phyloP scores from a whole-genome alignment of 345 rosid species.

The Moringa oleifera region DNA sequence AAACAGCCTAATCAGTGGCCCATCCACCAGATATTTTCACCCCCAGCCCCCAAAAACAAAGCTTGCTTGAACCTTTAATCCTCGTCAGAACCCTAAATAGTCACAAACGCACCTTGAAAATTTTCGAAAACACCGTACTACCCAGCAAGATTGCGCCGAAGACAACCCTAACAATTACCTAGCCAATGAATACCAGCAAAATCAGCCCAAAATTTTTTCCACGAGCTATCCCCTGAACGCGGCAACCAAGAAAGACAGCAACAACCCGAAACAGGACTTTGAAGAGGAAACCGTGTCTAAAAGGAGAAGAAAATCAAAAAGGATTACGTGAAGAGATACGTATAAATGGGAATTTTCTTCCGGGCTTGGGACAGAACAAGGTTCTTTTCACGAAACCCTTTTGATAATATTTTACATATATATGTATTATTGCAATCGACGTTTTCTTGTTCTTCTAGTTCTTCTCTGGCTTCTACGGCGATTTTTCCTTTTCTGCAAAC shows the following conservation, averaged over 20 bases:
- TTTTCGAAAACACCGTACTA: constrained; percentile 19
- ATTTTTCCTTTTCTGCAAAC: not conserved
- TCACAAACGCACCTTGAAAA: constrained; percentile 17
- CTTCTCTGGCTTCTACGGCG: constrained; percentile 15
- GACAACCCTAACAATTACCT: constrained; percentile 26
- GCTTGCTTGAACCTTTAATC: constrained; percentile 20
- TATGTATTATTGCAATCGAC: constrained; percentile 9
- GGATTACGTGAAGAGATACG: constrained; percentile 56
- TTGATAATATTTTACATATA: constrained; percentile 7
- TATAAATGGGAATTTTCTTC: constrained; percentile 17
- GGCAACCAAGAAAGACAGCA: not conserved
- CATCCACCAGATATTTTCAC: constrained; percentile 6
- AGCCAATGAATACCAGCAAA: constrained; percentile 6
- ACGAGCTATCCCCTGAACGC: not conserved
- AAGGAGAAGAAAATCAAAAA: constrained; percentile 11
- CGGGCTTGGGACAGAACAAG: constrained; percentile 18
- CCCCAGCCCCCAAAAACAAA: constrained; percentile 8
- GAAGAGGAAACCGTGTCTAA: constrained; percentile 6
- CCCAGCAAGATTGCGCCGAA: constrained; percentile 14
- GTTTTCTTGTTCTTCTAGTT: constrained; percentile 9
- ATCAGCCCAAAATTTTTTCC: constrained; percentile 14
- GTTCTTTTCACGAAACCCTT: constrained; percentile 54
- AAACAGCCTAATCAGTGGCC: constrained; percentile 1
- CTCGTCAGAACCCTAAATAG: constrained; percentile 20
- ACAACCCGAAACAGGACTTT: constrained; percentile 6